A percentile compares a stretch with the other conserved stretches of the same genome.
Evolutionary conservation across 768 basidiomycete species (phyloP).

Genomic region (Kockovaella imperatae): DNA sequence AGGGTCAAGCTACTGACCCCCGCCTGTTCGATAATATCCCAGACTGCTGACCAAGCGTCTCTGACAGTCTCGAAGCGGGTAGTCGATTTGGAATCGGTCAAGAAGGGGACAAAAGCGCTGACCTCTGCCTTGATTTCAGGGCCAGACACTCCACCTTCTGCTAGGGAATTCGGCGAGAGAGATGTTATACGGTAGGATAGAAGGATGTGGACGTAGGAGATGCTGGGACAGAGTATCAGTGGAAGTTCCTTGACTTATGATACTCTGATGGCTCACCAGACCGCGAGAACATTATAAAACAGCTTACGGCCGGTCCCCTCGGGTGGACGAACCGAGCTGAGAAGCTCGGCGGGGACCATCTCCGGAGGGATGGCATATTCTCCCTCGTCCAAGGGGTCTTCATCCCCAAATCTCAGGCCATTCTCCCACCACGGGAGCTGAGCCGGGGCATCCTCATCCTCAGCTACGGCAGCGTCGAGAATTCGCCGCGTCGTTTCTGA

Average conservation of each 20-base stretch:
- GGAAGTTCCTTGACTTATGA: neutral
- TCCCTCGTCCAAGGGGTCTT: constrained; percentile 1
- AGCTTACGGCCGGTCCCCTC: constrained; percentile 24
- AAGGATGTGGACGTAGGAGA: constrained; percentile 22
- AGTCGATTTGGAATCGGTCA: constrained; percentile 32
- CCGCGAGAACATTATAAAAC: constrained; percentile 31
- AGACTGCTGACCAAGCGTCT: constrained; percentile 27
- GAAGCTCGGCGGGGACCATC: constrained; percentile 4
- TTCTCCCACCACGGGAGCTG: constrained; percentile 22
- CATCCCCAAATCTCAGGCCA: neutral
- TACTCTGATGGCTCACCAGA: constrained; percentile 23
- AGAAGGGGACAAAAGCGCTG: constrained; percentile 20
- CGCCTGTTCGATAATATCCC: constrained; percentile 24
- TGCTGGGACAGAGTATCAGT: neutral
- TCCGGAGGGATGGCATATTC: constrained; percentile 13
- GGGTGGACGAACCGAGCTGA: constrained; percentile 18
- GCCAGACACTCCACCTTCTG: neutral
- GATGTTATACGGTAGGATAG: constrained; percentile 29
- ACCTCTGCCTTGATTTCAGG: constrained; percentile 17
- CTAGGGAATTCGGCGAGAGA: constrained; percentile 7
- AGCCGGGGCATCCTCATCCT: neutral
- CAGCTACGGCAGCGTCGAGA: constrained; percentile 15
- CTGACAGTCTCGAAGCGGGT: constrained; percentile 16
- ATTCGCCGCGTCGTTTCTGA: constrained; percentile 22
- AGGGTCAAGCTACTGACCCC: constrained; percentile 4